Evolutionary conservation across 306 rosid species (phyloP), one percentile per base, ranked within the genome.

Genomic region (Cicer arietinum): DNA sequence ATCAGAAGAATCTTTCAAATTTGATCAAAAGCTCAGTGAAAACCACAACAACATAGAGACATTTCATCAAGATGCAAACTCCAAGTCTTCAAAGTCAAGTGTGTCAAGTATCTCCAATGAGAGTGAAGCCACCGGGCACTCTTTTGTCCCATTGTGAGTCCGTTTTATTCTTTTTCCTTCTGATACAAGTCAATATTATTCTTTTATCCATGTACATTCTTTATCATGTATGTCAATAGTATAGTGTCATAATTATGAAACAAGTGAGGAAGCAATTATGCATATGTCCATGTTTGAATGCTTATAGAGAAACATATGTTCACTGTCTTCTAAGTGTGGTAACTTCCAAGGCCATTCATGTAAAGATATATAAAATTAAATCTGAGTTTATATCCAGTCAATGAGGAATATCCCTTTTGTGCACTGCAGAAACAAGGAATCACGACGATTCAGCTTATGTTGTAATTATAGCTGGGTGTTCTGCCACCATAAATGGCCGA

Each of bases 71-170:
- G 71, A 69, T 51, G 39, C 47, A 44, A 71, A 72, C 25, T 60
- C 18, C 61, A 80, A 69, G 54, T 77, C 82, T 14, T 81, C 84
- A 43, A 73, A 52, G 63, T 84, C 82, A 48, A 63, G 22, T 71
- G 64, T 9, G 16, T 84, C 91, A 44, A 70, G 18, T 51, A 83
- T 7, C 57, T 80, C 91, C 7, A 80, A 75, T 41, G 85, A 40
- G 20, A 85, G 84, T 74, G 85, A 44, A 77, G 39, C 53, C 56
- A 82, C 79, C 48, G 6, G 30, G 1, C 56, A 18, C 20, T 77
- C 95, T 69, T 85, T 79, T 71, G 83, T 83, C 50, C 90, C 93
- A 73, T 53, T 81, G 98, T 94, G 77, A 86, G 97, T 80, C 81
- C 17, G 56, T 60, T 65, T 76, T 62, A 43, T 71, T 25, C 25